These are phyloP conservation scores for Colletotrichum sp. DNA, from an alignment of 2,329 filamentous ascomycete species.

Conservation along the genomic window DNA sequence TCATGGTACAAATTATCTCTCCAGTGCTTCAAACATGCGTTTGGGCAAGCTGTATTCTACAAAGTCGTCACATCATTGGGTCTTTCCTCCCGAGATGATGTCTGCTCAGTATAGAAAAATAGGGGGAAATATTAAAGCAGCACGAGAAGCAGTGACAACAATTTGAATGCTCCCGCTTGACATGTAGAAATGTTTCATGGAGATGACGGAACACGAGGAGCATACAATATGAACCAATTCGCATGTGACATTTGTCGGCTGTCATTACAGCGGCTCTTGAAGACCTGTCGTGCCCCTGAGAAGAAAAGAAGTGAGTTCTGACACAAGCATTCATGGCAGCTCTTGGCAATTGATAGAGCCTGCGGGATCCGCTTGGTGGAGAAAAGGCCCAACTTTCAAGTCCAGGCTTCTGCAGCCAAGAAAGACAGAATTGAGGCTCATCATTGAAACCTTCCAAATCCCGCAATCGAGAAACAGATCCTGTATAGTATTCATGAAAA, in stretches of 20 bases:
- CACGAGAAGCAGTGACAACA: not conserved
- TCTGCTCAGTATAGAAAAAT: not conserved
- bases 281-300: not conserved
- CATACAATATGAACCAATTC: not conserved
- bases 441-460: not conserved
- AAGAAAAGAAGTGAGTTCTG: not conserved
- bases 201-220: not conserved
- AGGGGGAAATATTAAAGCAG: not conserved
- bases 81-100: not conserved
- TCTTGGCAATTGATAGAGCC: not conserved
- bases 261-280: not conserved
- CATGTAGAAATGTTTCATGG: not conserved
- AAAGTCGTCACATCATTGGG: not conserved
- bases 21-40: not conserved
- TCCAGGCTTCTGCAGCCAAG: not conserved
- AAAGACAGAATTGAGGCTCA: not conserved
- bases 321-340: not conserved
- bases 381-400: not conserved
- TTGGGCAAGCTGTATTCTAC: accelerated
- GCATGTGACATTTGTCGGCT: not conserved
- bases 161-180: not conserved
- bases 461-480: not conserved
- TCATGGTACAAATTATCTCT: not conserved
- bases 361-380: not conserved
- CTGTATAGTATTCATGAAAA: not conserved